Evolutionary conservation across 202 grass and related monocot genomes (phyloP).

Genomic region (Eragrostis tef): DNA sequence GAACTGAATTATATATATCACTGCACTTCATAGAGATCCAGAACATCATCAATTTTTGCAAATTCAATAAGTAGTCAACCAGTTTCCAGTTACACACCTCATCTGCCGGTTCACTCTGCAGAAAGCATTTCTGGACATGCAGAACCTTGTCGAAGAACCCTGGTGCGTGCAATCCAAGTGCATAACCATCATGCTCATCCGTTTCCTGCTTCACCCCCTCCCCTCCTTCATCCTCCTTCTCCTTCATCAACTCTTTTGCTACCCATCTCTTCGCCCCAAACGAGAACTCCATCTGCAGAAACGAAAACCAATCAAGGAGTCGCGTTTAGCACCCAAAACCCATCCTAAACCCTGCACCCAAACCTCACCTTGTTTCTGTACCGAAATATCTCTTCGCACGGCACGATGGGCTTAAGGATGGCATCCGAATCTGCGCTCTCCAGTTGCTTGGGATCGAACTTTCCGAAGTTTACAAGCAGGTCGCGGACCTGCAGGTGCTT

Average conservation of each 20-base stretch:
- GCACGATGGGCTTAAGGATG: constrained; percentile 76
- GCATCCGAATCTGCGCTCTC: constrained; percentile 42
- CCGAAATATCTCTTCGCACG: constrained; percentile 78
- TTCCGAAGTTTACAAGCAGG: constrained; percentile 80
- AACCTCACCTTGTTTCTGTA: constrained; percentile 87
- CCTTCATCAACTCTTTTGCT: constrained; percentile 43
- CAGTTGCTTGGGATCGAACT: constrained; percentile 48
- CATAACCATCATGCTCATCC: constrained; percentile 43
- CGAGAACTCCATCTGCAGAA: constrained; percentile 93
- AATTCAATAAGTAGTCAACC: constrained; percentile 11
- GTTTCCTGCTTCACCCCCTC: constrained; percentile 39
- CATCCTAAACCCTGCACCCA: constrained; percentile 29
- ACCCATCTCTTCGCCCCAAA: constrained; percentile 90
- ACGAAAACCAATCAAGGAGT: constrained; percentile 13
- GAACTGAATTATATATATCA: constrained; percentile 11
- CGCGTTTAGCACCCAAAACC: constrained; percentile 46
- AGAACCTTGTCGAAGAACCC: constrained; percentile 93
- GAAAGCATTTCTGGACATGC: constrained; percentile 79
- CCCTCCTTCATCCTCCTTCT: constrained; percentile 36
- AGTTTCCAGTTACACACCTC: constrained; percentile 52
- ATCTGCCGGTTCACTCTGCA: constrained; percentile 81
- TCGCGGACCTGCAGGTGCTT: constrained; percentile 82
- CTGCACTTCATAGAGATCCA: neutral
- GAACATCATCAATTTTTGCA: neutral
- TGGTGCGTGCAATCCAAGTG: constrained; percentile 83